These are phyloP conservation scores for Boletus reticuloceps DNA, from an alignment of 768 basidiomycete species.

Conservation along the genomic window DNA sequence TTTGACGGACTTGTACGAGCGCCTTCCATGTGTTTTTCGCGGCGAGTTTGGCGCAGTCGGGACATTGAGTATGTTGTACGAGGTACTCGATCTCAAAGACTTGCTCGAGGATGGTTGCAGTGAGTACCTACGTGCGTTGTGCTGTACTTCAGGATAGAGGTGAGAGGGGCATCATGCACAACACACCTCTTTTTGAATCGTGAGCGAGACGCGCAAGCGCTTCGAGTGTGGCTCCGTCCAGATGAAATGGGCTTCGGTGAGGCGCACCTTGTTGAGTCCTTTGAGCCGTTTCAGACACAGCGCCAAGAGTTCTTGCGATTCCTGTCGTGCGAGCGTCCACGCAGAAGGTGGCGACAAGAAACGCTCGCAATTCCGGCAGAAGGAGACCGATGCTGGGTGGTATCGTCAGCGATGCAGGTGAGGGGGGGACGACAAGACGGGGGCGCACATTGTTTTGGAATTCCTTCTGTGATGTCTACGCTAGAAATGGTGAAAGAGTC, in stretches of 20 bases:
- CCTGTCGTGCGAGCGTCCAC: conserved; percentile 85
- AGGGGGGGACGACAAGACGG: not conserved
- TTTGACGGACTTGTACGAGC: conserved; percentile 97
- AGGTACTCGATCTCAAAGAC: conserved; percentile 96
- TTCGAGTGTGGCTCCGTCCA: conserved; percentile 99
- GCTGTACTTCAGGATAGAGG: not conserved
- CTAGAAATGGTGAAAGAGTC: conserved; percentile 34
- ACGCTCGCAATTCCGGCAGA: conserved; percentile 94
- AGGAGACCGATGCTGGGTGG: conserved; percentile 75
- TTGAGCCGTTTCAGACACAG: conserved; percentile 95
- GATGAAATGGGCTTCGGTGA: conserved; percentile 98
- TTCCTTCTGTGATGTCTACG: conserved; percentile 97
- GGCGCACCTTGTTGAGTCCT: conserved; percentile 87
- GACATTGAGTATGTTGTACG: conserved; percentile 93
- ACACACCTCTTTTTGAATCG: conserved; percentile 95
- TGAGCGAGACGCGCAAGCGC: conserved; percentile 86
- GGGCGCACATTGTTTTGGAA: conserved; percentile 85
- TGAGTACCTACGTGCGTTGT: conserved; percentile 65
- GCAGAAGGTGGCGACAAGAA: conserved; percentile 87
- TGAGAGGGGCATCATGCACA: not conserved
- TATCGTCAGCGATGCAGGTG: not conserved
- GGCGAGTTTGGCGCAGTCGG: conserved; percentile 88
- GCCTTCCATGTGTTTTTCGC: conserved; percentile 99
- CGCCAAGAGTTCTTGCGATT: conserved; percentile 90
- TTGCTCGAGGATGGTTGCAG: conserved; percentile 94